Evolutionary conservation across 306 rosid species (phyloP).

Genomic region (Echinosophora koreensis): DNA sequence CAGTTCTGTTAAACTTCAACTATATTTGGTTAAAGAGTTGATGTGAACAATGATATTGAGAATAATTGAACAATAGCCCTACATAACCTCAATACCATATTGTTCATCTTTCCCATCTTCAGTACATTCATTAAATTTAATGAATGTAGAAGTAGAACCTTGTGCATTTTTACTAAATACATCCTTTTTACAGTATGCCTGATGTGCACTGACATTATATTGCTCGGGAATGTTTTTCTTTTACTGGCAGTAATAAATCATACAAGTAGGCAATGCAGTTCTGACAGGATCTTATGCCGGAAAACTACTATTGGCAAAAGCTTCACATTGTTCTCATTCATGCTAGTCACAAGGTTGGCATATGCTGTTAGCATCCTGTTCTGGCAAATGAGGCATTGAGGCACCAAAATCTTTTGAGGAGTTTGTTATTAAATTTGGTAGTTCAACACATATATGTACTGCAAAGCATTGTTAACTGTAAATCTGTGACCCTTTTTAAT

Average conservation of each 20-base stretch:
- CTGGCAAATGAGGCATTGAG: constrained; percentile 38
- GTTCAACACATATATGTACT: constrained; percentile 57
- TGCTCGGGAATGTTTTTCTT: constrained; percentile 31
- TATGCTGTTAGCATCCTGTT: constrained; percentile 28
- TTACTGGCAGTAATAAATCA: constrained; percentile 49
- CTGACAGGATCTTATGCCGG: constrained; percentile 27
- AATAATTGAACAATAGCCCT: constrained; percentile 12
- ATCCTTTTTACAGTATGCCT: neutral
- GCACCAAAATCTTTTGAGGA: constrained; percentile 44
- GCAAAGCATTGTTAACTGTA: constrained; percentile 45
- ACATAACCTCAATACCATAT: constrained; percentile 11
- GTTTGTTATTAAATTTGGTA: constrained; percentile 50
- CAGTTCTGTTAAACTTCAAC: neutral
- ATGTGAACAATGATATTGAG: neutral
- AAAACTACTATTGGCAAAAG: constrained; percentile 30
- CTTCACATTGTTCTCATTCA: constrained; percentile 39
- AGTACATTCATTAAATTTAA: constrained; percentile 23
- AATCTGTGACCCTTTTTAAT: constrained; percentile 46
- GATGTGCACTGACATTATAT: neutral
- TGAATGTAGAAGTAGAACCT: constrained; percentile 27
- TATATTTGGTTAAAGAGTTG: constrained; percentile 19
- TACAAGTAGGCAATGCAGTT: constrained; percentile 34
- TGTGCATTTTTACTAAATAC: constrained; percentile 7
- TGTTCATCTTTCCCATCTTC: constrained; percentile 2
- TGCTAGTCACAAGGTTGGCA: constrained; percentile 37